phyloP scores from a whole-genome alignment of 2,329 filamentous ascomycete species.

The Coniosporium tulheliwenetii region DNA sequence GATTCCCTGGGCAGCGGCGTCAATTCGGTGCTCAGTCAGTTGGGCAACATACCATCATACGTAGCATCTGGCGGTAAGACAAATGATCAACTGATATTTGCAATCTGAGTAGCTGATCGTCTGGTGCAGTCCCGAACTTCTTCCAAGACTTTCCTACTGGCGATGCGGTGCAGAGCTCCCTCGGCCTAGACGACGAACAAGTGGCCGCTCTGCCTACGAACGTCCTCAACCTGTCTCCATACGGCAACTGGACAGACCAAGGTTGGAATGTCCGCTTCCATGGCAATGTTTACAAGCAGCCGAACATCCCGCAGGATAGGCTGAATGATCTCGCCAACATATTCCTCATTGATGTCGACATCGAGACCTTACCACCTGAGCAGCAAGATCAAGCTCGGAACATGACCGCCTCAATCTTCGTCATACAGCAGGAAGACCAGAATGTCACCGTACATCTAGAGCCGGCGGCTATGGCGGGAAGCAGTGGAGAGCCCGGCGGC shows the following conservation, averaged over 20 bases:
- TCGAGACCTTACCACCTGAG: conserved; percentile 40
- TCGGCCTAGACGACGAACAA: conserved; percentile 43
- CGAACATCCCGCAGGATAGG: conserved; percentile 47
- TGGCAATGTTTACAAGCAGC: conserved; percentile 70
- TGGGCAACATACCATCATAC: conserved; percentile 43
- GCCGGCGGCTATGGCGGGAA: conserved; percentile 40
- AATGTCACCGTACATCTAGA: conserved; percentile 49
- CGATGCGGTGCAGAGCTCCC: conserved; percentile 40
- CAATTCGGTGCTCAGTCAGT: conserved; percentile 23
- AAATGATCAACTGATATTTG: background rate
- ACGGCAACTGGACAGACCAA: conserved; percentile 61
- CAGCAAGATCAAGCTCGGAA: conserved; percentile 57
- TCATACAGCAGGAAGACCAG: conserved; percentile 54
- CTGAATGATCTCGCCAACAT: conserved; percentile 54
- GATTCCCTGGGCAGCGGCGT: conserved; percentile 29
- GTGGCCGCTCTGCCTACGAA: conserved; percentile 50
- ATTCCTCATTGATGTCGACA: conserved; percentile 51
- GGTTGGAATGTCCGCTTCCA: conserved; percentile 66
- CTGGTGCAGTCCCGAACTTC: conserved; percentile 40
- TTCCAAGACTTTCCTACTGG: conserved; percentile 52
- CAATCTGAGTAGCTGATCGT: background rate
- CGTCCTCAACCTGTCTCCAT: conserved; percentile 51
- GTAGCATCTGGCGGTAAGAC: conserved; percentile 34
- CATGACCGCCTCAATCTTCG: conserved; percentile 54
- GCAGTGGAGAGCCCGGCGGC: conserved; percentile 30